A percentile compares a stretch with the other conserved stretches of the same genome.
Evolutionary conservation across 345 rosid genomes (phyloP).

Genomic region (Bruguiera gymnorhiza): DNA sequence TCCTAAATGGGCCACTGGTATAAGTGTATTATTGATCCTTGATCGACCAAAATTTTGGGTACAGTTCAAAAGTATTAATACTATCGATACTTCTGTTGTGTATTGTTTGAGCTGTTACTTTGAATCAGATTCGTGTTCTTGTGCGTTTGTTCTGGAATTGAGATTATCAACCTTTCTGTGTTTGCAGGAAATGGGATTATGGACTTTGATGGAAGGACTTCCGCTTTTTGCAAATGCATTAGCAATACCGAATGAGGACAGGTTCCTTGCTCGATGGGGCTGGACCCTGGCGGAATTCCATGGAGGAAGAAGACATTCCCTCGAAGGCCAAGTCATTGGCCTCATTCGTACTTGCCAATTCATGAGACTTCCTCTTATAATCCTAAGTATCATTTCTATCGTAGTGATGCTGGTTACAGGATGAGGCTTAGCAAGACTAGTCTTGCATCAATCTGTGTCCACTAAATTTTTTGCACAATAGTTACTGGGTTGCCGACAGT

Average conservation of each 20-base stretch:
- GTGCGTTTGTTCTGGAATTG: neutral
- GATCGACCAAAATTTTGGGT: too few species aligned
- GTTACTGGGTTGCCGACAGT: too few species aligned
- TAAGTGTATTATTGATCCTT: too few species aligned
- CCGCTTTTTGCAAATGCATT: slow-evolving; percentile 46
- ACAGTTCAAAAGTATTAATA: too few species aligned
- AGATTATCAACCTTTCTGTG: neutral
- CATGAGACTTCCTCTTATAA: slow-evolving; percentile 46
- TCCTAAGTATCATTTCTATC: slow-evolving; percentile 37
- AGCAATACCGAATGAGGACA: slow-evolving; percentile 50
- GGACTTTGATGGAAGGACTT: slow-evolving; percentile 43
- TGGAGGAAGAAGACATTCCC: slow-evolving; percentile 31
- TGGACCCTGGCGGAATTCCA: slow-evolving; percentile 51
- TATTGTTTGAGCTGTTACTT: neutral
- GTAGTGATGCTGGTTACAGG: slow-evolving; percentile 37
- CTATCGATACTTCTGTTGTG: too few species aligned
- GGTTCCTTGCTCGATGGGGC: slow-evolving; percentile 45
- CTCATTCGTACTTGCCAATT: slow-evolving; percentile 50
- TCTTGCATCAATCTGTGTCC: neutral
- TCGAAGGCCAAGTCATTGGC: slow-evolving; percentile 43
- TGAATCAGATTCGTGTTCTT: neutral
- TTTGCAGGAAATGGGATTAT: slow-evolving; percentile 40
- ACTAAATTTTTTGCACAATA: neutral
- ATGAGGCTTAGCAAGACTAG: slow-evolving; percentile 17
- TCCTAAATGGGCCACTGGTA: too few species aligned